Percentiles rank a stretch among this genome's conserved stretches.
Conservation (phyloP, 2,329 filamentous ascomycete species). For the Calonectria hongkongensis region DNA sequence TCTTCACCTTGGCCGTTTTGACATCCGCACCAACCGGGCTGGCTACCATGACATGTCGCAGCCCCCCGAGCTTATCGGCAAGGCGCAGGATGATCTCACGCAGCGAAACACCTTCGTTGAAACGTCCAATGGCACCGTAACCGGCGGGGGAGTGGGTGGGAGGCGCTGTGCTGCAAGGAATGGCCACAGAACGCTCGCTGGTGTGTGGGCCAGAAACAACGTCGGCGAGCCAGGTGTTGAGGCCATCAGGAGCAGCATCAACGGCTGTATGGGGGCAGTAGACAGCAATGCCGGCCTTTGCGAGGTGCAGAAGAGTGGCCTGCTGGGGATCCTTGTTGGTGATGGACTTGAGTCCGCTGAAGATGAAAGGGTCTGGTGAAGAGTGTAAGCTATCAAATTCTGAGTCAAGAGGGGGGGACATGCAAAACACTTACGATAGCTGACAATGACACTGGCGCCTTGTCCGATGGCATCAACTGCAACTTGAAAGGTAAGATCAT, state of each 20-base stretch:
- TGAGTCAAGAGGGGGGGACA: conserved; percentile 10
- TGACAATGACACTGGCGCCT: conserved; percentile 86
- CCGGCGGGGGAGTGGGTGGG: conserved; percentile 68
- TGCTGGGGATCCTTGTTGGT: conserved; percentile 92
- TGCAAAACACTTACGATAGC: conserved; percentile 80
- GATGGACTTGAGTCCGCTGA: conserved; percentile 91
- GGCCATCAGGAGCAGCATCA: conserved; percentile 87
- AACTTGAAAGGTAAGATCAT: conserved; percentile 92
- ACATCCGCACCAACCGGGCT: conserved; percentile 69
- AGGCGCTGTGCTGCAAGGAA: conserved; percentile 66
- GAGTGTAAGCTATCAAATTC: conserved; percentile 6
- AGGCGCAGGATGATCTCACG: conserved; percentile 70
- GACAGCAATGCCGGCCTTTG: conserved; percentile 91
- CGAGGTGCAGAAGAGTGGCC: conserved; percentile 86
- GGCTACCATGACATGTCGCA: conserved; percentile 71
- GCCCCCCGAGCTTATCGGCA: conserved; percentile 80
- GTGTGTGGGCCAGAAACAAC: conserved; percentile 78
- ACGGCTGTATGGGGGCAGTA: conserved; percentile 97
- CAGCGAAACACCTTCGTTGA: conserved; percentile 63
- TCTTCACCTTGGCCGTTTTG: conserved; percentile 70
- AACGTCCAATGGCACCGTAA: conserved; percentile 71
- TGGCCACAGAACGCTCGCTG: conserved; percentile 65
- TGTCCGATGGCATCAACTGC: conserved; percentile 91
- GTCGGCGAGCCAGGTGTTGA: conserved; percentile 96
- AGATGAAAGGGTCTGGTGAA: conserved; percentile 91